These are phyloP conservation scores for Colletotrichum viniferum DNA, from an alignment of 2,329 filamentous ascomycete species.

Conservation along the genomic window DNA sequence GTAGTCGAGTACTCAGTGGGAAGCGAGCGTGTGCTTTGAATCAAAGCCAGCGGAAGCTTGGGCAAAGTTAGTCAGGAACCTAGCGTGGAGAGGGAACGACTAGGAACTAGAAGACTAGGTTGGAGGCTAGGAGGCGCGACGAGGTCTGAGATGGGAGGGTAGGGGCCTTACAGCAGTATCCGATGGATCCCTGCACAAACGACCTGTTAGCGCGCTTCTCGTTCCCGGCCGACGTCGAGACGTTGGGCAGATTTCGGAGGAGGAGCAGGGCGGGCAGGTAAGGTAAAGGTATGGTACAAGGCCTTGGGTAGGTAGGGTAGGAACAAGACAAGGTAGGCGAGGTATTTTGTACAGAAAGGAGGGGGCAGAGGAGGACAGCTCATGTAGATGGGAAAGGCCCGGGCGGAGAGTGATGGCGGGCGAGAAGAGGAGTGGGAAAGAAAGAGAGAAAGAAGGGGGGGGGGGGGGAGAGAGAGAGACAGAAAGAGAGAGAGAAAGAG, in stretches of 20 bases:
- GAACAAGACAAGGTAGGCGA: neutral
- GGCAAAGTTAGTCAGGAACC: conserved; percentile 20
- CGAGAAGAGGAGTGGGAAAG: neutral
- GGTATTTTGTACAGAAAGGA: neutral
- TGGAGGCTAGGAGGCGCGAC: neutral
- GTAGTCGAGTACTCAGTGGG: conserved; percentile 12
- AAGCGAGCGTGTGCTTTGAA: conserved; percentile 19
- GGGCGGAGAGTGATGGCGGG: neutral
- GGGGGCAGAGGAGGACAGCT: neutral
- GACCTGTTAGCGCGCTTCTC: neutral
- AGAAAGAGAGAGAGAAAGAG: neutral
- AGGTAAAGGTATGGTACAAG: neutral
- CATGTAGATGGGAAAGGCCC: neutral
- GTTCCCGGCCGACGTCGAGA: neutral
- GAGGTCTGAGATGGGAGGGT: neutral
- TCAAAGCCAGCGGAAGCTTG: conserved; percentile 17
- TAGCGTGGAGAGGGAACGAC: conserved; percentile 13
- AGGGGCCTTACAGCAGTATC: neutral
- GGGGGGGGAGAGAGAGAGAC: neutral
- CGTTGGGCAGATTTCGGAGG: neutral
- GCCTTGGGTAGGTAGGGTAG: neutral
- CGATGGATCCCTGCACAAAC: neutral
- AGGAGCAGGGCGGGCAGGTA: neutral
- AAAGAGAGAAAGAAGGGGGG: neutral
- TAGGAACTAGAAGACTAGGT: neutral